Conservation (phyloP, 345 rosid species). For the Boechera stricta region DNA sequence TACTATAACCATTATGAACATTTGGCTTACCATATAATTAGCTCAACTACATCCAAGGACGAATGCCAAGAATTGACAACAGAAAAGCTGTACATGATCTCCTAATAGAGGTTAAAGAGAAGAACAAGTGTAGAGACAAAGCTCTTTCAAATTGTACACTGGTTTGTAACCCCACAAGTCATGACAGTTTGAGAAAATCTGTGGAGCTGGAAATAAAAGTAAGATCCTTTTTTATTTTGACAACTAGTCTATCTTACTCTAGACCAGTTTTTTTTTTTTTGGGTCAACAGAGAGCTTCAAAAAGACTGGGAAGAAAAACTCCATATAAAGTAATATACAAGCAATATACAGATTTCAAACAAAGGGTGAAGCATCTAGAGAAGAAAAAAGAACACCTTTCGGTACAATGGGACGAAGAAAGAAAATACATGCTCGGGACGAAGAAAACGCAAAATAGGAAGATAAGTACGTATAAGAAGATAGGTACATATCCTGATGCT, state of each 20-base stretch:
- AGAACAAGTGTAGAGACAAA: constrained; percentile 30
- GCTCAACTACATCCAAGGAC: background rate
- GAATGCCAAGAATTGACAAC: constrained; percentile 25
- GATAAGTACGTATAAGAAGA: background rate
- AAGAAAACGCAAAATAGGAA: background rate
- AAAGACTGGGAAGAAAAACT: constrained; percentile 18
- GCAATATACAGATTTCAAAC: background rate
- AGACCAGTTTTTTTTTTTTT: background rate
- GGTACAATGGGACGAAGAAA: constrained; percentile 13
- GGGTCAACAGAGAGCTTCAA: constrained; percentile 12
- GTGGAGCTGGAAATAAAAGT: constrained; percentile 35
- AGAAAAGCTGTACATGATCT: constrained; percentile 12
- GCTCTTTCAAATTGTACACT: constrained; percentile 18
- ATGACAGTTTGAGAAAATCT: constrained; percentile 23
- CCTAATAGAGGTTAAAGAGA: constrained; percentile 27
- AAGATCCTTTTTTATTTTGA: background rate
- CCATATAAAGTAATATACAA: constrained; percentile 6
- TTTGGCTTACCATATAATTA: constrained; percentile 22
- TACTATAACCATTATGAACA: constrained; percentile 6
- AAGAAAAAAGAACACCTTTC: constrained; percentile 24
- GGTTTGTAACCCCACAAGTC: constrained; percentile 7
- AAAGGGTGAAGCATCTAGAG: constrained; percentile 22
- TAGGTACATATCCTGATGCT: constrained; percentile 12
- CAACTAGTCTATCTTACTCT: background rate
- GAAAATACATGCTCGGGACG: background rate